Base-by-base conservation (phyloP, 164 flowering plant species). In the Chimonanthus salicifolius region DNA sequence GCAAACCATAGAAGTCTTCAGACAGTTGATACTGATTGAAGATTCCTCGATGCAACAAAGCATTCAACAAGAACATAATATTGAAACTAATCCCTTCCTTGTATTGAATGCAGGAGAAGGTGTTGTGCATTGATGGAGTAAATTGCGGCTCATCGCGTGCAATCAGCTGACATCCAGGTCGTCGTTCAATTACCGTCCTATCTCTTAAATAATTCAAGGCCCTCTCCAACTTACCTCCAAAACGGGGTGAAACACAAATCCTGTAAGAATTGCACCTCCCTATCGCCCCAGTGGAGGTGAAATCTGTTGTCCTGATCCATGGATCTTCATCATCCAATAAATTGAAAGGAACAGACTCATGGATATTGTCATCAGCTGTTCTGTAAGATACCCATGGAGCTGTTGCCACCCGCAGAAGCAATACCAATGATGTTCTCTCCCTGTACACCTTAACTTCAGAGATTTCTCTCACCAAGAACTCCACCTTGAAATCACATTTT, bases 281-380 rank as follows among this genome's bases (percentile, higher is more conserved):
- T 79, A 94, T 83, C 10, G 89, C 94, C n/a, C 92, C 92, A 82
- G 86, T 82, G 9, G 76, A 75, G 18, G 96, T 90, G 73, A 92
- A 91, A 84, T 96, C 99, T 7, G 93, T 88, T 47, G 98, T 92
- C 71, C 98, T 78, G 47, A 96, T 92, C 99, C 98, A 94, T 4
- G 94, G 96, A 77, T 94, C 98, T 74, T 94, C 97, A 78, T 94
- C 97, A 78, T 94, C 98, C 79, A 96, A 80, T 79, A 96, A 48
- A 78, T 89, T 92, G 78, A 79, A 92, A 16, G 97, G 87, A 71
- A 86, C 90, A 2, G 89, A 54, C 16, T 75, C 86, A 64, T 82
- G 77, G 63, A 94, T 87, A 71, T 96, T 95, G 79, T 96, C 99
- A 84, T 90, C 94, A 3, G 98, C 98, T 54, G 98, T 96, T 76